Percentiles rank a stretch among this genome's conserved stretches.
phyloP scores from a whole-genome alignment of 2,329 filamentous ascomycete genomes.

The Ceratocystis cacaofunesta region DNA sequence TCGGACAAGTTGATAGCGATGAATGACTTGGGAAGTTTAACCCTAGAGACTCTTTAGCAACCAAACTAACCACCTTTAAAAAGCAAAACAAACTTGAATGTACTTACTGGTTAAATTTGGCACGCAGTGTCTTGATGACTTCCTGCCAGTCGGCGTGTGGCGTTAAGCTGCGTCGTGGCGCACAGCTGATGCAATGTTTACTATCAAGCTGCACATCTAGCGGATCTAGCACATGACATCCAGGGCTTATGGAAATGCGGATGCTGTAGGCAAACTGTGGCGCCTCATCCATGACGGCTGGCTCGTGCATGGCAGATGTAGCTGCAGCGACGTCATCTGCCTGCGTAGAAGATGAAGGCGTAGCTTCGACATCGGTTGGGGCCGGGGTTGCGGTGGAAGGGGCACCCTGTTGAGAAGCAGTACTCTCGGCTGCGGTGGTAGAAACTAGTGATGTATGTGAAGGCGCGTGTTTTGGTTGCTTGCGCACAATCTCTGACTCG shows the following conservation, averaged over 20 bases:
- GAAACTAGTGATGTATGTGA: constrained; percentile 15
- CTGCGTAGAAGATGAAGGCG: neutral
- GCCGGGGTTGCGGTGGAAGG: neutral
- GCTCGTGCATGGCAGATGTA: constrained; percentile 15
- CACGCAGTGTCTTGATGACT: constrained; percentile 86
- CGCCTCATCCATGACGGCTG: constrained; percentile 34
- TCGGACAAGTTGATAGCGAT: constrained; percentile 50
- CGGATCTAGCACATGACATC: constrained; percentile 91
- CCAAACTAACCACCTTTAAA: constrained; percentile 17
- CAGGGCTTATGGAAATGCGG: constrained; percentile 86
- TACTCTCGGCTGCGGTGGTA: neutral
- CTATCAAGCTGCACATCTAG: constrained; percentile 92
- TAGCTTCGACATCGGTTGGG: neutral
- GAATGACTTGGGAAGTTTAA: constrained; percentile 52
- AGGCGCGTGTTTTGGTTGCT: constrained; percentile 29
- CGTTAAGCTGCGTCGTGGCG: constrained; percentile 77
- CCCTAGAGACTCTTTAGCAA: constrained; percentile 27
- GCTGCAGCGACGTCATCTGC: constrained; percentile 1
- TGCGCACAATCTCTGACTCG: constrained; percentile 61
- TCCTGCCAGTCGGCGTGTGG: constrained; percentile 90
- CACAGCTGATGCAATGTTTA: constrained; percentile 89
- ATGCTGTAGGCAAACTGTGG: constrained; percentile 87
- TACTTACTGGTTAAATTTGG: constrained; percentile 83
- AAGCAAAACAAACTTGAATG: constrained; percentile 7
- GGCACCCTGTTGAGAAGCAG: neutral